These are phyloP conservation scores for Rubroshorea leprosula DNA, from an alignment of 345 rosid species.

Conservation along the genomic window DNA sequence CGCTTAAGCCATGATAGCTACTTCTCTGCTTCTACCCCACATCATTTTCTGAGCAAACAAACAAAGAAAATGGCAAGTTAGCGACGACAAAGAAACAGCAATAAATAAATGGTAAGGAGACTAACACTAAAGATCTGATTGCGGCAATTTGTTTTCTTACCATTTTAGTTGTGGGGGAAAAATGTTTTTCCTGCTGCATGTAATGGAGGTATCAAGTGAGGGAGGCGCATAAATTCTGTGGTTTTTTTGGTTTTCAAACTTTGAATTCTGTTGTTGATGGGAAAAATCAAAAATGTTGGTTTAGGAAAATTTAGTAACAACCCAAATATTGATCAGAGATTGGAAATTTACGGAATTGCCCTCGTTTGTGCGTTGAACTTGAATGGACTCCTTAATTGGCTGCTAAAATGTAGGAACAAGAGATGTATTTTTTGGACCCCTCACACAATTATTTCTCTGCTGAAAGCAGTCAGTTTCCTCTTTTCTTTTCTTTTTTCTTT, in stretches of 20 bases:
- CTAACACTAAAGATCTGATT: constrained; percentile 16
- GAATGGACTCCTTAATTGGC: background rate
- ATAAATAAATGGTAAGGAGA: background rate
- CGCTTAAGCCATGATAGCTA: constrained; percentile 25
- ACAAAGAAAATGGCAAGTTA: constrained; percentile 10
- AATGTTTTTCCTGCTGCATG: background rate
- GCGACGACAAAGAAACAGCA: background rate
- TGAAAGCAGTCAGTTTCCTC: background rate
- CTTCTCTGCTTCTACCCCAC: constrained; percentile 11
- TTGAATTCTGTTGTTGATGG: too few species aligned
- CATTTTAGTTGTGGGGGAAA: background rate
- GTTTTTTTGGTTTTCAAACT: background rate
- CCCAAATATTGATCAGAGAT: too few species aligned
- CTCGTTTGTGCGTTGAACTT: background rate
- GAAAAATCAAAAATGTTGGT: too few species aligned
- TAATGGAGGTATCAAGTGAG: background rate
- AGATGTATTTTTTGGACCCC: too few species aligned
- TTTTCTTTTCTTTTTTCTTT: background rate
- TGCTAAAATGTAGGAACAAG: background rate
- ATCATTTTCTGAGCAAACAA: constrained; percentile 4
- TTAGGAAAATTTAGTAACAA: too few species aligned
- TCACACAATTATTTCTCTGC: background rate
- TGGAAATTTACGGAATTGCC: too few species aligned
- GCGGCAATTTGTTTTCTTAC: constrained; percentile 3
- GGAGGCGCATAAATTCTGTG: background rate